A percentile compares a stretch with the other conserved stretches of the same genome.
These are phyloP conservation scores for Ajuga reptans DNA, from an alignment of 305 asterid species.

Conservation along the genomic window DNA sequence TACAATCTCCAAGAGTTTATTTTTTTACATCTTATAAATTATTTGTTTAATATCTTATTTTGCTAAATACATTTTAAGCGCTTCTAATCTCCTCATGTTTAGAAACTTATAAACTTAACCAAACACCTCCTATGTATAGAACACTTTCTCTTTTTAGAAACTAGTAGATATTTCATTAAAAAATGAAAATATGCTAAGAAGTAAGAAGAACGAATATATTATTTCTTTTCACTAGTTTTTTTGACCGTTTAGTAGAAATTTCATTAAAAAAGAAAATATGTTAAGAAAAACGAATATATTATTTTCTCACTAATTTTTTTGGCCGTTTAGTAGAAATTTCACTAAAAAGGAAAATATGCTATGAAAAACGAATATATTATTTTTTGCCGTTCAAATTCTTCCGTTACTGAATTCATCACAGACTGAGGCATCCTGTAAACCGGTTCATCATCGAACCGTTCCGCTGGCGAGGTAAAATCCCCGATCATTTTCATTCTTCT, in stretches of 20 bases:
- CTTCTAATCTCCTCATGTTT: too few relatives aligned
- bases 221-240: too few relatives aligned
- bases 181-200: too few relatives aligned
- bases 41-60: too few relatives aligned
- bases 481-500: conserved; percentile 10
- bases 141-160: not conserved
- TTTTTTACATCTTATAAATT: too few relatives aligned
- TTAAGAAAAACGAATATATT: not conserved
- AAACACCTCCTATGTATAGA: too few relatives aligned
- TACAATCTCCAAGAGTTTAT: too few relatives aligned
- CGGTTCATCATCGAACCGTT: conserved; percentile 5
- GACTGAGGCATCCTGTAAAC: not conserved
- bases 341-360: not conserved
- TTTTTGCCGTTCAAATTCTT: not conserved
- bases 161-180: not conserved
- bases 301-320: not conserved
- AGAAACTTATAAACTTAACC: too few relatives aligned
- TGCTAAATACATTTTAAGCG: too few relatives aligned
- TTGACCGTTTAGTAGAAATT: too few relatives aligned
- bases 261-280: not conserved
- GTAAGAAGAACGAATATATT: too few relatives aligned
- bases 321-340: too few relatives aligned
- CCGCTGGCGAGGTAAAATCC: conserved; percentile 21
- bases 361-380: not conserved
- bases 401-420: not conserved